Evolutionary conservation across 495 filamentous ascomycete species (phyloP).

Genomic region (Aspergillus kassunensis): DNA sequence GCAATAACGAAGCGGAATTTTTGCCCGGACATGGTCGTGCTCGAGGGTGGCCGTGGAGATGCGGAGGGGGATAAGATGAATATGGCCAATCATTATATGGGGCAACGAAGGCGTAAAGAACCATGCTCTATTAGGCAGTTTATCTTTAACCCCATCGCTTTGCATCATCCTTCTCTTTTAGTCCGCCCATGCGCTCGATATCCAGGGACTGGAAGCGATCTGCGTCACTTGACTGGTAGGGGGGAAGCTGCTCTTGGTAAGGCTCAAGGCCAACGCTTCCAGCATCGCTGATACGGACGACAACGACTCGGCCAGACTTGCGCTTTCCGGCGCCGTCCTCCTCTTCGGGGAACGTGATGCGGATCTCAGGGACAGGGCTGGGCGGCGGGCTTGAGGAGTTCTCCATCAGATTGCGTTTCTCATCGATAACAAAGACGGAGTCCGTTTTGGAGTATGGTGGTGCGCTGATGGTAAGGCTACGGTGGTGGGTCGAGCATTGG

Average conservation of each 20-base stretch:
- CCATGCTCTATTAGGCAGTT: neutral
- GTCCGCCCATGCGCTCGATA: slow-evolving; percentile 87
- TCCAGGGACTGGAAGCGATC: slow-evolving; percentile 87
- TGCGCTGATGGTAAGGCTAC: slow-evolving; percentile 62
- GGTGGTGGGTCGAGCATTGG: slow-evolving; percentile 55
- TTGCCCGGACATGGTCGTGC: slow-evolving; percentile 35
- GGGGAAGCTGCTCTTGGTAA: slow-evolving; percentile 73
- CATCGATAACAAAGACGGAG: slow-evolving; percentile 69
- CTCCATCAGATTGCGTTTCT: slow-evolving; percentile 67
- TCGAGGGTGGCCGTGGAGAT: slow-evolving; percentile 33
- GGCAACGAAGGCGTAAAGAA: slow-evolving; percentile 1
- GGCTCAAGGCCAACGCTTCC: slow-evolving; percentile 84
- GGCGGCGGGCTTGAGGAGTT: slow-evolving; percentile 70
- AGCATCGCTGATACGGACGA: slow-evolving; percentile 85
- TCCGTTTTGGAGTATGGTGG: slow-evolving; percentile 52
- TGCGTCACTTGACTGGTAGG: slow-evolving; percentile 73
- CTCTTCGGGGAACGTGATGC: slow-evolving; percentile 97
- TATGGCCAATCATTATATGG: slow-evolving; percentile 11
- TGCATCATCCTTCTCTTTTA: slow-evolving; percentile 76
- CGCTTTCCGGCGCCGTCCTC: slow-evolving; percentile 76
- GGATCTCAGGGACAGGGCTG: slow-evolving; percentile 92
- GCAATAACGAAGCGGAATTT: slow-evolving; percentile 23
- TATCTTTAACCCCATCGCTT: slow-evolving; percentile 33
- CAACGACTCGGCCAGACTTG: slow-evolving; percentile 82
- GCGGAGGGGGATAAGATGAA: slow-evolving; percentile 8